Evolutionary conservation across 2,329 filamentous ascomycete species (phyloP), one percentile per base, ranked within the genome.

Genomic region (Tolypocladium guangdongense): DNA sequence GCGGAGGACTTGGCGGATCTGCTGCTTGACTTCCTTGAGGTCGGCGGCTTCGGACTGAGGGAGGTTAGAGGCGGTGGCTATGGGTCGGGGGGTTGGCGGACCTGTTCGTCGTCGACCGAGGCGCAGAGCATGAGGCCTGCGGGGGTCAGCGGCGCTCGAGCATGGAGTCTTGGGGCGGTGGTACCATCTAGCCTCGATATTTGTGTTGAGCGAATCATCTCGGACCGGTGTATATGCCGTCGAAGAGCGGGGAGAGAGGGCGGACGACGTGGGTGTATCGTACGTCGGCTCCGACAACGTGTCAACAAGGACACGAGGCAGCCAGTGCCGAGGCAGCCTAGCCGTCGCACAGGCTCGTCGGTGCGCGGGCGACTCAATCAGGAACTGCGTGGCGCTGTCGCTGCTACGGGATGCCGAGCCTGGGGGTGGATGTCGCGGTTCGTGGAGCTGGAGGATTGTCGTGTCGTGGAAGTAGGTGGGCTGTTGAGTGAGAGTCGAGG

Each of bases 91-190:
- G 52, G 30, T 36, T 3, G 38, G 61, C 71, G 56, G 65, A 86
- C 84, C 74, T 88, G 83, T 65, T 90, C 87, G 68, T 96, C 90
- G 71, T 97, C 93, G 63, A 96, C 89, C 2, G 91, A 96, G 56
- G 92, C 92, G 66, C 90, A 92, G 61, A 99, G 82, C 79, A 95
- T 91, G 60, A 97, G 82, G 79, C 92, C 91, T 96, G 64, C 52
- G 50, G 36, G 49, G 38, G 61, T 65, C 55, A 64, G 59, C 30
- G 50, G 39, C 22, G 33, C 12, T 24, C 32, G 7, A 36, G 52
- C 33, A 18, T 10, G 12, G 50, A 32, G 46, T 50, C 50, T 45
- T 52, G 53, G 57, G 56, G 49, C 18, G 39, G 35, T 57, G 63
- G 55, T 66, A 93, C 90, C 92, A 74, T 97, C 93, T 51, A 97